Conservation (phyloP, 176 grass and related monocot genomes). For the Tuctoria greenei region DNA sequence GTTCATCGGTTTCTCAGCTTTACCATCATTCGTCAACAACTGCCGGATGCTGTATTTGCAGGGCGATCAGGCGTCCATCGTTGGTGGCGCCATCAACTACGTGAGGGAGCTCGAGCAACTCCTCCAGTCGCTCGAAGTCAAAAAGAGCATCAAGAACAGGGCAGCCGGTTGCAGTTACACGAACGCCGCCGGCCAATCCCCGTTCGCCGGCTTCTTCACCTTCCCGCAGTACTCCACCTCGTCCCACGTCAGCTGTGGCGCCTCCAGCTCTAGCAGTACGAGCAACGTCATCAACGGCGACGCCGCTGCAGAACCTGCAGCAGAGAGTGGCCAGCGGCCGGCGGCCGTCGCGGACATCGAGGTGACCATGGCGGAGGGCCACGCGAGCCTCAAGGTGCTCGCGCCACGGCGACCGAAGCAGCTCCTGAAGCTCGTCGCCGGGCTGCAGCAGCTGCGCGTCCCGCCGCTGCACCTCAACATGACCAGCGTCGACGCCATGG, state of each 20-base stretch:
- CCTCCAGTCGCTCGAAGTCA: slow-evolving; percentile 73
- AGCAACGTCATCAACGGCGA: neutral
- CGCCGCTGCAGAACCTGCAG: neutral
- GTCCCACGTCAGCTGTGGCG: neutral
- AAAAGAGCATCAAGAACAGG: slow-evolving; percentile 53
- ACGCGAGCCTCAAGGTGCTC: slow-evolving; percentile 86
- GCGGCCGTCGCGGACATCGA: slow-evolving; percentile 68
- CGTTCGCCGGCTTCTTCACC: slow-evolving; percentile 77
- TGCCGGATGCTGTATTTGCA: neutral
- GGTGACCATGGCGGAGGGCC: slow-evolving; percentile 96
- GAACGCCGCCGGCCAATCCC: slow-evolving; percentile 16
- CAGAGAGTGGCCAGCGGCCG: neutral
- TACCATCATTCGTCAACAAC: neutral
- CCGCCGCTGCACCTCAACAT: slow-evolving; percentile 86
- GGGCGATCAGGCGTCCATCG: slow-evolving; percentile 96
- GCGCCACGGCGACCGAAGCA: slow-evolving; percentile 61
- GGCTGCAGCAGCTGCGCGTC: slow-evolving; percentile 67
- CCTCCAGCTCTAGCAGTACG: neutral
- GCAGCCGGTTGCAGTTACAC: neutral
- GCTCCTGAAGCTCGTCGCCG: slow-evolving; percentile 56
- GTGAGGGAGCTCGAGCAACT: slow-evolving; percentile 90
- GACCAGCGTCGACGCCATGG: slow-evolving; percentile 64
- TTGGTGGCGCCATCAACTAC: slow-evolving; percentile 91
- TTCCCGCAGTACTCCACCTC: slow-evolving; percentile 75
- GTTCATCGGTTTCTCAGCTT: neutral